Evolutionary conservation across 2,329 filamentous ascomycete species (phyloP), one percentile per base, ranked within the genome.

Genomic region (Colletotrichum navitas): DNA sequence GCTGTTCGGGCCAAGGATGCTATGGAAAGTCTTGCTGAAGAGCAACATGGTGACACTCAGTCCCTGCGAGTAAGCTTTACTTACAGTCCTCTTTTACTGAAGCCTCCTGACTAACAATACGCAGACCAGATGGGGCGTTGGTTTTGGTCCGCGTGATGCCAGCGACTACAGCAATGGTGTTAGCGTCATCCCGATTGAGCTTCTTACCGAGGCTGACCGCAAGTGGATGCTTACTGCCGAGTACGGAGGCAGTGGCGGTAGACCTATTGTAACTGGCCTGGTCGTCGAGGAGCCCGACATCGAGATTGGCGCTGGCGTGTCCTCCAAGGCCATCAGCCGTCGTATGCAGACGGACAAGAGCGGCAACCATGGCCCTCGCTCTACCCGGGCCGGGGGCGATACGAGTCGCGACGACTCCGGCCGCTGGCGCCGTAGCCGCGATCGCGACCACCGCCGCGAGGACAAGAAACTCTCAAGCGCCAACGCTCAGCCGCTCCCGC

Each of bases 251-350:
- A 97, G 94, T 73, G 96, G 95, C 68, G 96, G 95, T 66, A 88
- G 89, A 68, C 84, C 90, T 2, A 94, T 99, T 72, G 92, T 94
- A 78, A 86, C 89, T 18, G 94, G 95, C 52, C 90, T 99, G 83
- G 92, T 95, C 8, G 93, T 99, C 34, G 96, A 99, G 80, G 96
- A 99, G 82, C 96, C 96, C 3, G 96, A 99, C 79, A 99, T 99
- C 77, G 96, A 99, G 82, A 99, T 99, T 69, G 96, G 96, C 64
- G 95, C 95, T 24, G 96, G 96, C 67, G 97, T 99, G 18, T 98
- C 95, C 24, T 98, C 94, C 54, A 99, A 99, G 85, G 94, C 90
- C 49, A 92, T 92, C 73, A 91, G 89, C 76, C 86, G 90, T 24
- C 88, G 90, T 45, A 91, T 92, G 88, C 89, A 91, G 80, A 92